These are phyloP conservation scores for Micractinium conductrix DNA, from an alignment of 139 green algal genomes.

Conservation along the genomic window DNA sequence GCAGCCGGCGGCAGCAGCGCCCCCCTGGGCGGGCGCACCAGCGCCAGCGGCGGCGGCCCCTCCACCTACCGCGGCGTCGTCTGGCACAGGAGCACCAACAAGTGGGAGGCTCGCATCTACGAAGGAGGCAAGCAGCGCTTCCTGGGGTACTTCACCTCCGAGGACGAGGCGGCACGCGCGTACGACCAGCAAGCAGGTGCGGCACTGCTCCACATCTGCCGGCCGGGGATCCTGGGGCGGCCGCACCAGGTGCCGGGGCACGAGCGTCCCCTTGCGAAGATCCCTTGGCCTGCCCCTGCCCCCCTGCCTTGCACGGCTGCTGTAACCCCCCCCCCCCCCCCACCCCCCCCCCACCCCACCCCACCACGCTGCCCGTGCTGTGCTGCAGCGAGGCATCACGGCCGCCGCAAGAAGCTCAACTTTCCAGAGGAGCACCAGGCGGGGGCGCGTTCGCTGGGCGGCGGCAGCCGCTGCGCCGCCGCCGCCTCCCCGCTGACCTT, in stretches of 20 bases:
- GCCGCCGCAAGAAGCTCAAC: slow-evolving; percentile 35
- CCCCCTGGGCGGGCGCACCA: background rate
- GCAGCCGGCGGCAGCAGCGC: background rate
- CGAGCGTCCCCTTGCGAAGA: no score
- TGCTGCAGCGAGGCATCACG: slow-evolving; percentile 12
- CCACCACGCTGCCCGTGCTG: background rate
- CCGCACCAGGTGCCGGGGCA: background rate
- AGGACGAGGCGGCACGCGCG: slow-evolving; percentile 42
- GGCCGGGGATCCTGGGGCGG: no score
- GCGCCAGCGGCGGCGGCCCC: slow-evolving; percentile 11
- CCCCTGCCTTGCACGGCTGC: no score
- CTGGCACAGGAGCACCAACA: slow-evolving; percentile 48
- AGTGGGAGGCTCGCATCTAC: slow-evolving; percentile 50
- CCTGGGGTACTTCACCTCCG: slow-evolving; percentile 44
- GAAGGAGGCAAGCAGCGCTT: slow-evolving; percentile 37
- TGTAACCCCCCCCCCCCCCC: background rate
- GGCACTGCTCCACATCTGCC: no score
- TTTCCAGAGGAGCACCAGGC: slow-evolving; percentile 16
- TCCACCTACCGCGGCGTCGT: slow-evolving; percentile 45
- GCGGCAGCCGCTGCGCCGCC: background rate
- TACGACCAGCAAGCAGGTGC: slow-evolving; percentile 41
- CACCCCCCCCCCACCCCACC: background rate
- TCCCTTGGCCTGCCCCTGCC: no score
- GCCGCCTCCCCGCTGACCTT: background rate
- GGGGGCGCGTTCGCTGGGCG: background rate